Evolutionary conservation across 2,329 filamentous ascomycete species (phyloP).

Genomic region (Diaporthe ilicicola): DNA sequence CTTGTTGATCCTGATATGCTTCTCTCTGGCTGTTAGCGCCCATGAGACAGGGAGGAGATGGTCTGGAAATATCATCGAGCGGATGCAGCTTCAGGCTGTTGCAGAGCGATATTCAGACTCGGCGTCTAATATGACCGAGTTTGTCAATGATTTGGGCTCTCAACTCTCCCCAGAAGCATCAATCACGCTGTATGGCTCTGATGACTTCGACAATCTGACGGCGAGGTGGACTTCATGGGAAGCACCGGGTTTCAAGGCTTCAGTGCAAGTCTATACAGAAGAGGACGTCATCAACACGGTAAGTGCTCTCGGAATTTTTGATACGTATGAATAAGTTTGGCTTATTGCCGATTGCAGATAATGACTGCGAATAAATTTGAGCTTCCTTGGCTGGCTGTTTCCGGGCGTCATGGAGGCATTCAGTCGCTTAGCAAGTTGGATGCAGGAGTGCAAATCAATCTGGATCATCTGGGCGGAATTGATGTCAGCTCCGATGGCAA

Average conservation of each 20-base stretch:
- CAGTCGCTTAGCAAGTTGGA: conserved; percentile 57
- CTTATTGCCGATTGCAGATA: conserved; percentile 43
- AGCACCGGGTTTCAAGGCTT: neutral
- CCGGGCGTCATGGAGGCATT: conserved; percentile 60
- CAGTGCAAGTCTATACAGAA: conserved; percentile 2
- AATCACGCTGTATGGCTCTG: neutral
- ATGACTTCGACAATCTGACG: neutral
- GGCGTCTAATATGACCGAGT: neutral
- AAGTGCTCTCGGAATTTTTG: neutral
- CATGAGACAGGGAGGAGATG: neutral
- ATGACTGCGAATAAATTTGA: conserved; percentile 55
- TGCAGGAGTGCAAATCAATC: conserved; percentile 58
- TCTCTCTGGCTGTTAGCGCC: neutral
- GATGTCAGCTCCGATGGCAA: conserved; percentile 51
- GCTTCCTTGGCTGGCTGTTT: conserved; percentile 61
- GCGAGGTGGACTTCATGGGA: conserved; percentile 12
- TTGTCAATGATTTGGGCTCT: neutral
- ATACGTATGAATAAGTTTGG: neutral
- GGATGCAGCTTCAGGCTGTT: neutral
- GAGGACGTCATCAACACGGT: conserved; percentile 9
- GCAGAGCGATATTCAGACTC: neutral
- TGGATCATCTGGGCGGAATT: conserved; percentile 54
- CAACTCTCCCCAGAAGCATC: conserved; percentile 8
- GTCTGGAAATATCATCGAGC: neutral
- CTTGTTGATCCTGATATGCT: neutral